Evolutionary conservation across 2,329 filamentous ascomycete species (phyloP), one percentile per base, ranked within the genome.

Genomic region (Sporothrix globosa): DNA sequence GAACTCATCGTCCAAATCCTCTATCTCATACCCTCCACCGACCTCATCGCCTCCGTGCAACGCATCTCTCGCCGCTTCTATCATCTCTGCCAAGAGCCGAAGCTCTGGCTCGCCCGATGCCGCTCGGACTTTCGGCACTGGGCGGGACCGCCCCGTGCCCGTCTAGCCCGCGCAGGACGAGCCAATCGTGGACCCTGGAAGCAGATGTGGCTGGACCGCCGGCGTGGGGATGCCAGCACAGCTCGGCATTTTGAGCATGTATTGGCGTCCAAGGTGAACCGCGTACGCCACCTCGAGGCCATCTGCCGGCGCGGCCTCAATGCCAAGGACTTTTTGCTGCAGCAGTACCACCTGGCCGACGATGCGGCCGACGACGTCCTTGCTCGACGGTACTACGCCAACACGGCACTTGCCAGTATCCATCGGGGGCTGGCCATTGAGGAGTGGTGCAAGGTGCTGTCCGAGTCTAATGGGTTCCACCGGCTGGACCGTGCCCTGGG

Each of bases 1-100:
- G 96, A 99, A 82, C 87, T 98, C 73, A 85, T 98, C 75, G 88
- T 92, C 77, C 86, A 90, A 68, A 91, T 98, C 74, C 85, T 97
- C 74, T 84, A 85, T 73, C 88, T 88, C 77, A 78, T 81, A 77
- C 87, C 80, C 76, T 90, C 85, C 74, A 83, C 83, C 70, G 84
- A 90, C 72, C 84, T 83, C 65, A 78, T 89, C 52, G 68, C 74
- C 17, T 79, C 76, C 70, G 75, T 89, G 50, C 83, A 87, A 73
- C 78, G 80, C 34, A 83, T 91, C 13, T 92, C 87, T 27, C 87
- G 83, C 74, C 87, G 88, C 71, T 85, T 95, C 75, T 82, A 88
- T 75, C 82, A 83, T 63, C 82, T 96, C 70, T 86, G 88, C 52
- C 88, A 89, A 74, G 90, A 92, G 71, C 88, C 90, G 9, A 82